phyloP scores from a whole-genome alignment of 2,329 filamentous ascomycete genomes.

The Lachnum nothofagi region DNA sequence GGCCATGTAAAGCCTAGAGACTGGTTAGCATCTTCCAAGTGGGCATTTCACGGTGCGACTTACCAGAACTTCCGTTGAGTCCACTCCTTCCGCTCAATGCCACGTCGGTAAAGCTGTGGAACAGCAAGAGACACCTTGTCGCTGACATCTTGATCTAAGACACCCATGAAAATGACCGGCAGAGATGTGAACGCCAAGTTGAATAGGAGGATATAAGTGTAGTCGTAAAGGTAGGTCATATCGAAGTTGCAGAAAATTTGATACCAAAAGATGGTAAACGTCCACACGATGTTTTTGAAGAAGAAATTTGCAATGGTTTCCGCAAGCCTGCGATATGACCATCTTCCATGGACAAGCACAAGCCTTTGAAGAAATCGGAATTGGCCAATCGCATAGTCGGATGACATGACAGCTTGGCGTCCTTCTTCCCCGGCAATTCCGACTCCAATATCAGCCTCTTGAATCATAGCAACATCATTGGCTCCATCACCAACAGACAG shows the following conservation, averaged over 20 bases:
- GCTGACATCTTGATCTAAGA: conserved; percentile 93
- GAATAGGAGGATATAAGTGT: conserved; percentile 94
- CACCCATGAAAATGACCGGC: conserved; percentile 90
- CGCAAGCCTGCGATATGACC: conserved; percentile 90
- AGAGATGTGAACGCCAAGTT: conserved; percentile 95
- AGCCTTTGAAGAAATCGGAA: conserved; percentile 83
- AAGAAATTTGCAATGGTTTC: conserved; percentile 98
- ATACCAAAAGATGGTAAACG: conserved; percentile 94
- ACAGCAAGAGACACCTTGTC: conserved; percentile 91
- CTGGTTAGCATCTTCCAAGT: conserved; percentile 31
- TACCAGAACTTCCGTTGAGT: conserved; percentile 95
- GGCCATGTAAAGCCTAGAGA: conserved; percentile 76
- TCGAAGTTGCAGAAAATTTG: conserved; percentile 95
- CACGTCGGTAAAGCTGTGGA: conserved; percentile 88
- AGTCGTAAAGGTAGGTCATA: conserved; percentile 94
- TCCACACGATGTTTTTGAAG: conserved; percentile 99
- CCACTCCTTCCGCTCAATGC: conserved; percentile 96
- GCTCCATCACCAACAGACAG: conserved; percentile 89
- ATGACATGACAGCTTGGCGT: conserved; percentile 90
- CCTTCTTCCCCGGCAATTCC: conserved; percentile 92
- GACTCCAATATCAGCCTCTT: conserved; percentile 93
- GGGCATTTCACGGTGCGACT: conserved; percentile 31
- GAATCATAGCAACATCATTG: conserved; percentile 97
- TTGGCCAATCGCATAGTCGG: conserved; percentile 91
- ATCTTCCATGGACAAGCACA: conserved; percentile 84